Evolutionary conservation across 129 eudicot species (phyloP).

Genomic region (carrot (Daucus carota)): DH1_v3.0 NC_030383.2:5553501-5554000

Average conservation of each 20-base stretch:
- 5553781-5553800: constrained; percentile 6
- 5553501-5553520: constrained; percentile 15
- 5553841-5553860: constrained; percentile 62
- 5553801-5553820: constrained; percentile 28
- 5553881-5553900: constrained; percentile 13
- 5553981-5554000: constrained; percentile 44
- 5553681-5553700: constrained; percentile 13
- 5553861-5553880: constrained; percentile 30
- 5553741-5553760: neutral
- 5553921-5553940: constrained; percentile 23
- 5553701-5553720: constrained; percentile 19
- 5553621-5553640: constrained; percentile 20
- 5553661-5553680: constrained; percentile 9
- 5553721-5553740: constrained; percentile 21
- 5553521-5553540: constrained; percentile 13
- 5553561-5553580: constrained; percentile 4
- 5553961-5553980: constrained; percentile 26
- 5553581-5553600: constrained; percentile 14
- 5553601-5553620: constrained; percentile 3
- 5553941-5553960: constrained; percentile 19
- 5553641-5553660: constrained; percentile 13
- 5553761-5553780: neutral
- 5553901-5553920: constrained; percentile 27
- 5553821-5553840: constrained; percentile 22
- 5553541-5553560: constrained; percentile 2